Evolutionary conservation across 208 protist genomes (phyloP).

Genomic region (Spongospora subterranea): DNA sequence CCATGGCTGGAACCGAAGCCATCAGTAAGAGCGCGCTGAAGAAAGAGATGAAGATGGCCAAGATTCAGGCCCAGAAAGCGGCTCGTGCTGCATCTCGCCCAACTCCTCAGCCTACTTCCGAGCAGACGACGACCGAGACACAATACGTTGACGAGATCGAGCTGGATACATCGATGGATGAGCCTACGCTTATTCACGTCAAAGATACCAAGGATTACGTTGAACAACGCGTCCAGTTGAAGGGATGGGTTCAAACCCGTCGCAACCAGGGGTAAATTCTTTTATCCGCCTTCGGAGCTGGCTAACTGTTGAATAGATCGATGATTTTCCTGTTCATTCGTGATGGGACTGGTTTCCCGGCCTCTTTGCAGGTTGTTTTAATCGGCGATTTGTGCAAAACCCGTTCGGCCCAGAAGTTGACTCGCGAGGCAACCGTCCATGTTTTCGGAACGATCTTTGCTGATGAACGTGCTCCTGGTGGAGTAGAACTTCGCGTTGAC

Average conservation of each 20-base stretch:
- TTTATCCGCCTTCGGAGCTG: neutral
- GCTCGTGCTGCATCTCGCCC: neutral
- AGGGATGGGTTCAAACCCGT: constrained; percentile 92
- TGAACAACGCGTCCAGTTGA: constrained; percentile 80
- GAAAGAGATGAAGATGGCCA: constrained; percentile 44
- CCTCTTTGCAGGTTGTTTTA: constrained; percentile 81
- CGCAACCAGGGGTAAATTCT: constrained; percentile 84
- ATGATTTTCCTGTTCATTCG: constrained; percentile 94
- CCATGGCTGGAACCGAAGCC: neutral
- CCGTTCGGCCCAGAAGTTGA: constrained; percentile 78
- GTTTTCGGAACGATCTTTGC: constrained; percentile 76
- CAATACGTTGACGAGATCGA: neutral
- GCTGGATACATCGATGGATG: neutral
- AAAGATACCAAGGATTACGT: constrained; percentile 52
- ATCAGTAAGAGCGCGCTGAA: neutral
- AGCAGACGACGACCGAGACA: neutral
- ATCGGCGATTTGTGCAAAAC: constrained; percentile 64
- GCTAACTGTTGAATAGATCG: neutral
- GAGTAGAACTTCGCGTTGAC: constrained; percentile 78
- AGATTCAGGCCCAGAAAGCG: constrained; percentile 49
- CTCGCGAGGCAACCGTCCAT: constrained; percentile 83
- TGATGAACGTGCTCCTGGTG: constrained; percentile 71
- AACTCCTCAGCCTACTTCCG: neutral
- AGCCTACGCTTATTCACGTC: neutral
- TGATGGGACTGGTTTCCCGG: constrained; percentile 92